Conservation (phyloP, 2,329 filamentous ascomycete genomes). For the Paraconiothyrium brasiliense region DNA sequence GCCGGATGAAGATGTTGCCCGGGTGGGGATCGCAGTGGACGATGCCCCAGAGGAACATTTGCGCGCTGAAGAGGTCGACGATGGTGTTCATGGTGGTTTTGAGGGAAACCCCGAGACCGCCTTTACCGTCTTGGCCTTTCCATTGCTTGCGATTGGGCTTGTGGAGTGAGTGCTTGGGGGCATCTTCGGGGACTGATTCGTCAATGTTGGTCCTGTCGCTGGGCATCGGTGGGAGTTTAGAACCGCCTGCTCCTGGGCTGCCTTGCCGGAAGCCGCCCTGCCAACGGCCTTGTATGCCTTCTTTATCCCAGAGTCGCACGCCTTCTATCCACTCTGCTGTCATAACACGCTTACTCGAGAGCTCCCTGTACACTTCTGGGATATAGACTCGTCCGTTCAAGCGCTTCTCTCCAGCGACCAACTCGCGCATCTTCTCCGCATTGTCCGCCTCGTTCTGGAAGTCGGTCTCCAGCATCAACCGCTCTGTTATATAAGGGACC, state of each 20-base stretch:
- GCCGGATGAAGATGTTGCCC: slow-evolving; percentile 94
- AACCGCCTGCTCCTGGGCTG: slow-evolving; percentile 79
- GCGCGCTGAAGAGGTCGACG: slow-evolving; percentile 94
- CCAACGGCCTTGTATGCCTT: slow-evolving; percentile 80
- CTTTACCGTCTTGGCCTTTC: slow-evolving; percentile 75
- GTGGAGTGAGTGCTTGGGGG: slow-evolving; percentile 63
- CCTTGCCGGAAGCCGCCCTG: slow-evolving; percentile 77
- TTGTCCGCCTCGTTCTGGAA: slow-evolving; percentile 93
- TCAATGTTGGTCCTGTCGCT: slow-evolving; percentile 46
- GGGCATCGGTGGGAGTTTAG: slow-evolving; percentile 62
- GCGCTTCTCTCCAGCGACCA: slow-evolving; percentile 79
- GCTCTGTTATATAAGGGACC: slow-evolving; percentile 91
- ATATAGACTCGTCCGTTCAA: slow-evolving; percentile 86
- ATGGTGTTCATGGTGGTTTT: slow-evolving; percentile 96
- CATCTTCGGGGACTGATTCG: slow-evolving; percentile 40
- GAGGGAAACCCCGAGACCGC: slow-evolving; percentile 82
- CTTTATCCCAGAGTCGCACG: slow-evolving; percentile 90
- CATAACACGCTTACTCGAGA: slow-evolving; percentile 84
- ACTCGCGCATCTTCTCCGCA: slow-evolving; percentile 79
- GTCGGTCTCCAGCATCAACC: slow-evolving; percentile 92
- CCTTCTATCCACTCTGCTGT: slow-evolving; percentile 99
- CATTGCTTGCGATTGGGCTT: slow-evolving; percentile 85
- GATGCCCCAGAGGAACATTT: slow-evolving; percentile 96
- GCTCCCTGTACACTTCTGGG: slow-evolving; percentile 81
- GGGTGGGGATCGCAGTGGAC: slow-evolving; percentile 98